Evolutionary conservation across 495 filamentous ascomycete genomes (phyloP).

Genomic region (Bacidia rubella): DNA sequence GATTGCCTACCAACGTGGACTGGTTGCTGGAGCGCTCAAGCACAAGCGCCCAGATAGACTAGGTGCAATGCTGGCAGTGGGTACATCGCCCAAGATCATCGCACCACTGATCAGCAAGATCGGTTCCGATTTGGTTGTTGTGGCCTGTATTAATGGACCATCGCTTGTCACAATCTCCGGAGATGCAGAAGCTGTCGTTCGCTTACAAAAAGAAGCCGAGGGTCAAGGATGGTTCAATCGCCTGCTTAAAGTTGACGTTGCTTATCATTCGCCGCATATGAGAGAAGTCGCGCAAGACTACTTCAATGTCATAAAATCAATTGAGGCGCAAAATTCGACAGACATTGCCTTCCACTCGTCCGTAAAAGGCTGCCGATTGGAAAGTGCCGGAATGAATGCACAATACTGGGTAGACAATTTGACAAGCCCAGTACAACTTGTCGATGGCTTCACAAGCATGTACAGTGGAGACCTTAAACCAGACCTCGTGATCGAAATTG

Average conservation of each 20-base stretch:
- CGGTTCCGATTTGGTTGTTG: slow-evolving; percentile 15
- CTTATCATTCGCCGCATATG: slow-evolving; percentile 14
- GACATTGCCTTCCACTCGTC: slow-evolving; percentile 8
- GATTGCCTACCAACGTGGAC: slow-evolving; percentile 24
- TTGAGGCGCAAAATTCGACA: neutral
- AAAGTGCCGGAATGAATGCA: neutral
- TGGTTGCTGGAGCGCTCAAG: neutral
- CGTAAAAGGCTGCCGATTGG: neutral
- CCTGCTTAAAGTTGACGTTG: slow-evolving; percentile 8
- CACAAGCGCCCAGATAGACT: too few relatives aligned
- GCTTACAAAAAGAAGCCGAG: neutral
- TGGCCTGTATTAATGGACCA: slow-evolving; percentile 32
- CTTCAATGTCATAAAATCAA: neutral
- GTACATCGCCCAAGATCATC: slow-evolving; percentile 23
- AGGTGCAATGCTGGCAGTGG: slow-evolving; percentile 22
- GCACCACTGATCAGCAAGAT: slow-evolving; percentile 10
- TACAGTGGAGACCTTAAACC: neutral
- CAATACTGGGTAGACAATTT: slow-evolving; percentile 15
- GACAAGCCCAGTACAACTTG: slow-evolving; percentile 22
- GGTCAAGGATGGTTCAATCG: slow-evolving; percentile 5
- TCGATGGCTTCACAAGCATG: slow-evolving; percentile 11
- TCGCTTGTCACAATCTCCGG: slow-evolving; percentile 23
- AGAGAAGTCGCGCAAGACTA: slow-evolving; percentile 6
- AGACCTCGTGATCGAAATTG: slow-evolving; percentile 35
- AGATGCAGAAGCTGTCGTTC: slow-evolving; percentile 8